Base-by-base conservation (phyloP, 768 basidiomycete genomes). In the Boletus subcaerulescens region DNA sequence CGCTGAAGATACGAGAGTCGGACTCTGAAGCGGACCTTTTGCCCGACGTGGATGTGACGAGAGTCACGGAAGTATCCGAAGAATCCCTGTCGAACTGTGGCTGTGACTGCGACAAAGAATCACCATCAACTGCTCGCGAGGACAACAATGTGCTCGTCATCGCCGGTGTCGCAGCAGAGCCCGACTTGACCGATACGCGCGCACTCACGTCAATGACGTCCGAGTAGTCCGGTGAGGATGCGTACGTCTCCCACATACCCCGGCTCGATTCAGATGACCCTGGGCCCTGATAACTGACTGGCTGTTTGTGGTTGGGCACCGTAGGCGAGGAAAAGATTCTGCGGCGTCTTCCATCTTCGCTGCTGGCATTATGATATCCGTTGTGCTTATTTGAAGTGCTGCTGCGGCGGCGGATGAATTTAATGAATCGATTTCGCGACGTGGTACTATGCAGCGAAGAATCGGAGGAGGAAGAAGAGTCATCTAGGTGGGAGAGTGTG, bases 151-250 rank as follows among this genome's bases (percentile, higher is more conserved):
- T 7, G 36, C 39, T 38, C 52, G n/a, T 35, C 41, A 6, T 39
- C 10, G 5, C 38, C 38, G 18, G 14, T n/a, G 38, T 39, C 12
- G 33, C 14, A 14, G 17, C 33, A 29, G 57, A 57, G 38, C 4
- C 42, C 12, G 24, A 40, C 29, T 13, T 24, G 29, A 24, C 29
- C 6, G 61, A 50, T 2, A 11, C 24, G 18, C 32, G 53, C 14
- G 63, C 57, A 9, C 52, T 43, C 22, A 71, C 60, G 33, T 67
- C 70, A 5, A 71, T 51, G 7, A 68, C 65, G 7, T 67, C 59
- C 22, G 45, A 26, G 29, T 50, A 58, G n/a, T 58, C 47, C 41
- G 42, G 24, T 11, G 41, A 55, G 4, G 46, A 29, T 13, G 2
- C 29, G 3, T 39, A 12, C 10, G 14, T 53, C 39, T 8, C 10